Evolutionary conservation across 2,329 filamentous ascomycete species (phyloP), one percentile per base, ranked within the genome.

Genomic region (Thyridium curvatum): DNA sequence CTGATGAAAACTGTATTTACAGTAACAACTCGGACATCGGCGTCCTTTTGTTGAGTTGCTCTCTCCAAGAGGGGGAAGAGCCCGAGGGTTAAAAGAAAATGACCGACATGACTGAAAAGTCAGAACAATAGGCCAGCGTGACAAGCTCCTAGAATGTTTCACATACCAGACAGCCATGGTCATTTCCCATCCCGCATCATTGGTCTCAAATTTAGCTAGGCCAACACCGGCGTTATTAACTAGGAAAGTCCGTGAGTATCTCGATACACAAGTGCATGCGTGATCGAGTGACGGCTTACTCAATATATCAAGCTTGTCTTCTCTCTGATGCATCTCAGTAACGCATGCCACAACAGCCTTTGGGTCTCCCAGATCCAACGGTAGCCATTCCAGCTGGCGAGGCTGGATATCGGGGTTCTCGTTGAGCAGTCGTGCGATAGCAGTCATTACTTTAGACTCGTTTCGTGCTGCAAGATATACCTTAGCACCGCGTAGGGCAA

Each of bases 1-100:
- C n/a, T n/a, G n/a, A n/a, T n/a, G n/a, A n/a, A n/a, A n/a, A n/a
- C n/a, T n/a, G 33, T 18, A 12, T 13, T 21, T 29, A 38, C 29
- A 4, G 37, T 52, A 15, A 56, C 35, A 17, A 56, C 38, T 4
- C 52, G 49, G 8, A 56, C 53, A 30, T 56, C 53, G 3, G 52
- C 37, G 7, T 34, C 32, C 1, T 38, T 21, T 8, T 42, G 14
- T 5, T n/a, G 29, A 1, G 48, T 37, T 3, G 54, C 49, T 4
- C 43, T 40, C 9, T 52, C 48, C 7, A 59, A 45, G 6, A 54
- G 43, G 1, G 55, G 53, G 2, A 60, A 38, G 0, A 57, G 14
- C 18, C 46, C 38, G 13, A 53, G 51, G 9, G 47, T 51, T 17
- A 56, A 39, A 3, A 52, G 34, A 37, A 54, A 57, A 30, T 49